Base-by-base conservation (phyloP, 106 monocot species). In the Chionographis japonica region DNA sequence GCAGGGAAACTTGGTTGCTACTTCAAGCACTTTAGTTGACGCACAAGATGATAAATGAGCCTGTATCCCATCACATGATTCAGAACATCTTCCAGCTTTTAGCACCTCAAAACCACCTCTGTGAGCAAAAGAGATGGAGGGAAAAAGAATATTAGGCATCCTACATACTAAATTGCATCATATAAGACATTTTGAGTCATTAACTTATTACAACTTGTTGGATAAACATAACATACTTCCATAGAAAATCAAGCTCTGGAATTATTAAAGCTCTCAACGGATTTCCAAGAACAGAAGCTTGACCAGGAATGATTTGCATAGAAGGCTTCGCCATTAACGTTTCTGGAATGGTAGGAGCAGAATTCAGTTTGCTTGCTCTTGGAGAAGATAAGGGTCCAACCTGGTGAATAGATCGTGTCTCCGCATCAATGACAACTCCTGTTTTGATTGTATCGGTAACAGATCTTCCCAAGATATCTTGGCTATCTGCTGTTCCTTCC, bases 101-200 rank as follows among this genome's bases (percentile, higher is more conserved):
- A 81, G 60, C 54, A 98, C 71, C 72, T 89, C 83, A 71, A 98
- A 98, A 63, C 77, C 65, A 75, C 97, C 97, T 75, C 91, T 95
- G 83, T 68, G 80, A 55, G 37, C 6, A 51, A 50, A 75, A 27
- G 27, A 27, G 27, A 27, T 27, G 27, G 27, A 27, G 27, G 65
- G 42, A n/a, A 68, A 54, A 40, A 53, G 61, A 53, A 37, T 14
- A 80, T 52, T 12, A 60, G 17, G 17, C 51, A 37, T 17, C 39
- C 51, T 39, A 17, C 39, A 56, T 40, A 54, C 16, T 52, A 54
- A 40, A 59, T 27, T 50, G 65, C 19, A 50, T 6, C 65, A 49
- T 20, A 8, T 13, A 65, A 35, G 5, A 12, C 27, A 49, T 51
- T 65, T 20, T 53, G 52, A 67, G 12, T 14, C n/a, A n/a, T n/a